phyloP scores from a whole-genome alignment of 805 yeast genomes.

The Zygotorulaspora danielsina region DNA sequence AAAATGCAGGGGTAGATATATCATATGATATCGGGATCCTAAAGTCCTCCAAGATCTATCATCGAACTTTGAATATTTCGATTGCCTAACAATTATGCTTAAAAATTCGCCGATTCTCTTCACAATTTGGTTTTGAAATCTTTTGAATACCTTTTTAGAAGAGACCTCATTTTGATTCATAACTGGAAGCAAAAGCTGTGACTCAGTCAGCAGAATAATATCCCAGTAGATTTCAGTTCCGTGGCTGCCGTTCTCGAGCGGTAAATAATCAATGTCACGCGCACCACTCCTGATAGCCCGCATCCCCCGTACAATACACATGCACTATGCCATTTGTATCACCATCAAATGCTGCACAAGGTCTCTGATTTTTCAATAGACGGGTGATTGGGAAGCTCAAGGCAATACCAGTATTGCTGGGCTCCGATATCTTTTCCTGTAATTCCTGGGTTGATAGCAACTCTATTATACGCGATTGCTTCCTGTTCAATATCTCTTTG shows the following conservation, averaged over 20 bases:
- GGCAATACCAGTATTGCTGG: constrained; percentile 18
- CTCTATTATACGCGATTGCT: constrained; percentile 18
- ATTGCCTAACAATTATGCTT: constrained; percentile 8
- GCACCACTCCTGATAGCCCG: constrained; percentile 31
- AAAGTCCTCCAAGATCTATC: constrained; percentile 22
- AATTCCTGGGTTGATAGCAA: constrained; percentile 17
- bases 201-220: constrained; percentile 28
- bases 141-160: constrained; percentile 6
- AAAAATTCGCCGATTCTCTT: constrained; percentile 15
- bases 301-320: constrained; percentile 19
- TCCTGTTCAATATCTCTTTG: constrained; percentile 12
- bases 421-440: constrained; percentile 14
- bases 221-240: constrained; percentile 34
- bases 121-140: constrained; percentile 15
- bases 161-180: constrained; percentile 1
- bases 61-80: background rate
- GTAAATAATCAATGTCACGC: constrained; percentile 30
- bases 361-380: constrained; percentile 20
- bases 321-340: constrained; percentile 9
- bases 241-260: background rate
- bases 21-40: constrained; percentile 25
- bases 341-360: background rate
- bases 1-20: constrained; percentile 26
- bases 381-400: constrained; percentile 24
- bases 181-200: constrained; percentile 21